Evolutionary conservation across 345 rosid genomes (phyloP).

Genomic region (Euphorbia pulcherrima): DNA sequence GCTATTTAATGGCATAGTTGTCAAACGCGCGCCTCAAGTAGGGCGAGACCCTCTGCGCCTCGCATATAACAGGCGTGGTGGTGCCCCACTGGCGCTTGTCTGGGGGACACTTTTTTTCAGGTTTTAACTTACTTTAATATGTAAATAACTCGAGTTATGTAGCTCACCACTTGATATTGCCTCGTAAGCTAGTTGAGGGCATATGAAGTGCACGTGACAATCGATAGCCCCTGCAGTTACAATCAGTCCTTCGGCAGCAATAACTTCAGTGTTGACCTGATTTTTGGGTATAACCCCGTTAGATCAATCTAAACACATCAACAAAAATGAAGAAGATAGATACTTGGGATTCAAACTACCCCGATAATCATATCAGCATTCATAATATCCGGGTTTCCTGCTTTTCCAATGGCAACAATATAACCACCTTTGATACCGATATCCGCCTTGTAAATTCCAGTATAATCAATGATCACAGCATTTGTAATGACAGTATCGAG

Average conservation of each 20-base stretch:
- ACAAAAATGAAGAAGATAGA: slow-evolving; percentile 12
- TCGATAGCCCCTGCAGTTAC: slow-evolving; percentile 95
- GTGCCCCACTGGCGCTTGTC: too few species aligned
- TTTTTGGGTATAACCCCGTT: background rate
- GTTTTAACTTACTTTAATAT: background rate
- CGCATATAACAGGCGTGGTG: too few species aligned
- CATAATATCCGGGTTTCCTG: slow-evolving; percentile 91
- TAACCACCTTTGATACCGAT: slow-evolving; percentile 71
- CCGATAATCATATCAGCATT: slow-evolving; percentile 70
- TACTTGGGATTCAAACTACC: slow-evolving; percentile 33
- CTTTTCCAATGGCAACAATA: slow-evolving; percentile 70
- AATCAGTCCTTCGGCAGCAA: slow-evolving; percentile 91
- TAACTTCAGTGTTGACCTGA: slow-evolving; percentile 72
- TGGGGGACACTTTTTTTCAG: too few species aligned
- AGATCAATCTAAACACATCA: slow-evolving; percentile 29
- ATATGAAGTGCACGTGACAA: slow-evolving; percentile 95
- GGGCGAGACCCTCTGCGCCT: too few species aligned
- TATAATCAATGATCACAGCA: slow-evolving; percentile 76
- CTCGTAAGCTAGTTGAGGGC: slow-evolving; percentile 86
- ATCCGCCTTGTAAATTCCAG: slow-evolving; percentile 86
- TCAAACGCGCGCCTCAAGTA: too few species aligned
- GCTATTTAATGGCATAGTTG: slow-evolving; percentile 8
- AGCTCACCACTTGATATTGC: slow-evolving; percentile 95
- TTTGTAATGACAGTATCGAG: slow-evolving; percentile 84
- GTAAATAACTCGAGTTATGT: slow-evolving; percentile 9